A percentile compares a stretch with the other conserved stretches of the same genome.
phyloP scores from a whole-genome alignment of 176 grass and related monocot genomes.

The Zea luxurians region DNA sequence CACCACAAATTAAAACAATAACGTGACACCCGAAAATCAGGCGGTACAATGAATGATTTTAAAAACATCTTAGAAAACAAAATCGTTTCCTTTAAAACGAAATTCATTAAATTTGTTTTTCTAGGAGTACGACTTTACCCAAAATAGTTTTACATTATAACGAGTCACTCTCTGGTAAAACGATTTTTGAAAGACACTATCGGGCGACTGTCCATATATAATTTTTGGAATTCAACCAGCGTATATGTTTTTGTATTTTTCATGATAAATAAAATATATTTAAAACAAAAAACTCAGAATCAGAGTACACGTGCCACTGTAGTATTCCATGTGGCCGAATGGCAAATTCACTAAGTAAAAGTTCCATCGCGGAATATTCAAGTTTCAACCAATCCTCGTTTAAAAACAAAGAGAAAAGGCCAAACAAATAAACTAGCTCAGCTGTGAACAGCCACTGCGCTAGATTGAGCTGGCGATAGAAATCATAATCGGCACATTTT shows the following conservation, averaged over 20 bases:
- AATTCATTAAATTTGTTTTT: too few relatives aligned
- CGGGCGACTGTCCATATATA: neutral
- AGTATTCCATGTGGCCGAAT: neutral
- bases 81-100: too few relatives aligned
- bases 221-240: neutral
- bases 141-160: neutral
- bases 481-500: constrained; percentile 19
- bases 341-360: neutral
- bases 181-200: neutral
- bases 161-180: neutral
- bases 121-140: neutral
- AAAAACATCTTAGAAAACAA: too few relatives aligned
- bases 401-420: neutral
- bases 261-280: neutral
- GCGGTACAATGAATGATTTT: too few relatives aligned
- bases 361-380: too few relatives aligned
- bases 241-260: neutral
- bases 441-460: too few relatives aligned
- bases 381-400: neutral
- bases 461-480: constrained; percentile 17
- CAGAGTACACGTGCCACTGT: neutral
- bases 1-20: too few relatives aligned
- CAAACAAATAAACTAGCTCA: too few relatives aligned
- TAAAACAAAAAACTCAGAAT: neutral
- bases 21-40: too few relatives aligned